Evolutionary conservation across 192 early-diverging fungal species (phyloP).

Genomic region (Linnemannia exigua): DNA sequence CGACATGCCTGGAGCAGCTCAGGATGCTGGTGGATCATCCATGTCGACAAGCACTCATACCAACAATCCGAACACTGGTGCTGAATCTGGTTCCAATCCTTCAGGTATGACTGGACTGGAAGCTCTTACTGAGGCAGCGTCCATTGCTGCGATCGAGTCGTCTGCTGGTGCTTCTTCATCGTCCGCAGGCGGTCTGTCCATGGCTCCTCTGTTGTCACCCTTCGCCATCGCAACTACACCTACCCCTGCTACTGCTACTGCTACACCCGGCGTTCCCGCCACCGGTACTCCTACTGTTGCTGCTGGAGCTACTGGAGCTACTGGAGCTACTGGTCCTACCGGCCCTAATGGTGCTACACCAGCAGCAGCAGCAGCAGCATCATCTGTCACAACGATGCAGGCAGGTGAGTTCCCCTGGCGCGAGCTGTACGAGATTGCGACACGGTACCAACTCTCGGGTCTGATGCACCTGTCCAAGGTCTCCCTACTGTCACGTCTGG

Average conservation of each 20-base stretch:
- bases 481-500: conserved; percentile 21
- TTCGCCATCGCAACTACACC: not conserved
- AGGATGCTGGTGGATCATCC: not conserved
- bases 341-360: not conserved
- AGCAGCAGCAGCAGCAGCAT: not conserved
- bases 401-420: conserved; percentile 31
- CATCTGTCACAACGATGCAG: not conserved
- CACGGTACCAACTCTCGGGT: conserved; percentile 21
- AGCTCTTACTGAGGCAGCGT: not conserved
- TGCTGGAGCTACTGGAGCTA: not conserved
- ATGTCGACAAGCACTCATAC: not conserved
- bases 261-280: not conserved
- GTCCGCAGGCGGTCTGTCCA: not conserved
- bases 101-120: not conserved
- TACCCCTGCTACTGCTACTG: too few species aligned
- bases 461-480: conserved; percentile 28
- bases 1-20: not conserved
- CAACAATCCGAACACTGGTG: not conserved
- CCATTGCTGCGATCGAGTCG: not conserved
- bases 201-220: not conserved
- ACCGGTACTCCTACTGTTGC: not conserved
- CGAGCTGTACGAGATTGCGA: conserved; percentile 27
- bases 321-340: not conserved
- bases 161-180: not conserved
- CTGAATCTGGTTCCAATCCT: not conserved